A percentile compares a stretch with the other conserved stretches of the same genome.
phyloP scores from a whole-genome alignment of 2,329 filamentous ascomycete species.

The Aspergillus terreus region DNA sequence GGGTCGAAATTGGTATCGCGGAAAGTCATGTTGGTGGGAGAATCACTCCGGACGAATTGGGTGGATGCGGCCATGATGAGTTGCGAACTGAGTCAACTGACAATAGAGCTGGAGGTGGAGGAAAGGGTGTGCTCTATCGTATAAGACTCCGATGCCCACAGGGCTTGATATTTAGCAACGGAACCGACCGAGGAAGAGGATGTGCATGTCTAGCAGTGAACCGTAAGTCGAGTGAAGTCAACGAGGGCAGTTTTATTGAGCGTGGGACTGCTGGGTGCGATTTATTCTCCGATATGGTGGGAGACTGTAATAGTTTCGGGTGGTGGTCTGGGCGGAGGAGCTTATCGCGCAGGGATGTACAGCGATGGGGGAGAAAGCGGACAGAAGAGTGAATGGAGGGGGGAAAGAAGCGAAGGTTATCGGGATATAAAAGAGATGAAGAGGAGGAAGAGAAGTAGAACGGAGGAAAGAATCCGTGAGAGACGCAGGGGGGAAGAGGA shows the following conservation, averaged over 20 bases:
- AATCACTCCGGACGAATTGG: slow-evolving; percentile 20
- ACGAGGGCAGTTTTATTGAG: no score
- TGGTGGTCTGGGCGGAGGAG: not conserved
- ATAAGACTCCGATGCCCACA: no score
- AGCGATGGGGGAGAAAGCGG: not conserved
- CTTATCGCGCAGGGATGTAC: not conserved
- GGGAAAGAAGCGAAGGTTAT: not conserved
- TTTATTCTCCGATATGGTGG: not conserved
- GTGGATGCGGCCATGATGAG: slow-evolving; percentile 19
- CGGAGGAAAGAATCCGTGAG: slow-evolving; percentile 3
- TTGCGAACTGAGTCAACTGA: not conserved
- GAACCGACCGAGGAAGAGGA: no score
- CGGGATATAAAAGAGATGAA: not conserved
- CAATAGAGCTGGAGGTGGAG: no score
- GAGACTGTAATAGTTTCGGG: not conserved
- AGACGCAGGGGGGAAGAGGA: not conserved
- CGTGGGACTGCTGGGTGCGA: not conserved
- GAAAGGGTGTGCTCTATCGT: no score
- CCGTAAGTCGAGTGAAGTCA: no score
- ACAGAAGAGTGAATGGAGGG: not conserved
- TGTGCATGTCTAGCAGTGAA: no score
- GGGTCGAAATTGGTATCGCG: slow-evolving; percentile 34
- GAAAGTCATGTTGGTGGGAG: slow-evolving; percentile 24
- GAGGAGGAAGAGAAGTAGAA: slow-evolving; percentile 3
- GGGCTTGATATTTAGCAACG: no score